These are phyloP conservation scores for Amanita phalloides DNA, from an alignment of 768 basidiomycete species.

Conservation along the genomic window DNA sequence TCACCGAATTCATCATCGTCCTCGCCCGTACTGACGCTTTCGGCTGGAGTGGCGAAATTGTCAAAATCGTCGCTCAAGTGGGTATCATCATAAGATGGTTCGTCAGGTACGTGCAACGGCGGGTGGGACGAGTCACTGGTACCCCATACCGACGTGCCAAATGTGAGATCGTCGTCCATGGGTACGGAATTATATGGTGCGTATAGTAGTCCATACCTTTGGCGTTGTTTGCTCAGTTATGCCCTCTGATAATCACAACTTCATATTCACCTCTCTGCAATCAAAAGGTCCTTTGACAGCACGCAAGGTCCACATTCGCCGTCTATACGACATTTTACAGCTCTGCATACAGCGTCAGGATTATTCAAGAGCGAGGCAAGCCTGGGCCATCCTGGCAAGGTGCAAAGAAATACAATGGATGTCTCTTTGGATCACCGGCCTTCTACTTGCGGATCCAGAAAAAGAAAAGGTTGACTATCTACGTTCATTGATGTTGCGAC, in stretches of 20 bases:
- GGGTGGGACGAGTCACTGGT: constrained; percentile 25
- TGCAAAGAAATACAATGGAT: constrained; percentile 77
- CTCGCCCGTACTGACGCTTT: constrained; percentile 15
- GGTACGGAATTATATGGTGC: neutral
- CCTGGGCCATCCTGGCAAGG: constrained; percentile 65
- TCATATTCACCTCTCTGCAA: constrained; percentile 53
- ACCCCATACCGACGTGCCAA: constrained; percentile 70
- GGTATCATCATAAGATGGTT: constrained; percentile 21
- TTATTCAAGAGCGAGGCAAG: constrained; percentile 47
- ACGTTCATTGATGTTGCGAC: constrained; percentile 60
- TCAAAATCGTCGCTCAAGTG: constrained; percentile 45
- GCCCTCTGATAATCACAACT: constrained; percentile 28
- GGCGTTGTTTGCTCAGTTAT: constrained; percentile 21
- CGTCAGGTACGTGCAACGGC: constrained; percentile 13
- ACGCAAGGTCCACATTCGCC: constrained; percentile 63
- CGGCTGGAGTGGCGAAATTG: constrained; percentile 42
- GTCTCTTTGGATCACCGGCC: constrained; percentile 57
- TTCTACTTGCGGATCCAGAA: constrained; percentile 31
- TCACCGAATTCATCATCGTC: constrained; percentile 76
- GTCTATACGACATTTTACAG: constrained; percentile 66
- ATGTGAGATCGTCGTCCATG: constrained; percentile 67
- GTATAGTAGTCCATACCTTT: constrained; percentile 13
- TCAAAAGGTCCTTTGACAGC: constrained; percentile 38
- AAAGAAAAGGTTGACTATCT: constrained; percentile 46
- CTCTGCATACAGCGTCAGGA: constrained; percentile 61